Base-by-base conservation (phyloP, 129 eudicot genomes). In the Saposhnikovia divaricata region DNA sequence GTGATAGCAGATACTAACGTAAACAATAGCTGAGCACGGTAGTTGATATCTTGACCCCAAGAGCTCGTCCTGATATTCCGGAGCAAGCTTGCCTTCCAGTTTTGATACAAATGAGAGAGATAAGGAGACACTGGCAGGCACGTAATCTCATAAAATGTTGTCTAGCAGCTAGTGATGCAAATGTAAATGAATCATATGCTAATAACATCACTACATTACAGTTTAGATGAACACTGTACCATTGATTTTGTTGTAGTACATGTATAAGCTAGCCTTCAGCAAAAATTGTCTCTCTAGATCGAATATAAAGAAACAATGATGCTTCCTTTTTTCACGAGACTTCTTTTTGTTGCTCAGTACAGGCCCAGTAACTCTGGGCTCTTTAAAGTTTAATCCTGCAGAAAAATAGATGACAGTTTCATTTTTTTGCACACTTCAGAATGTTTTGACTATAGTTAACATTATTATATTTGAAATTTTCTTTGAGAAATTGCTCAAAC, bases 21-120 rank as follows among this genome's bases (percentile, higher is more conserved):
- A 19, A 75, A 45, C 37, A 45, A 15, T 15, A 75, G 78, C 48
- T 46, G 63, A 75, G 59, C 78, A 74, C 2, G 6, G 18, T 39
- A 71, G 4, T 37, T 19, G 34, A 74, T 34, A 12, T n/a, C 25
- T 37, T 15, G 51, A 5, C 21, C n/a, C 0, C 42, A 74, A 45
- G 39, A 14, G 13, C 28, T 8, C 21, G 40, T 48, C 78, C 48
- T 19, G 40, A 45, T 75, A 34, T 27, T 46, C 61, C 27, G 14
- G 23, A 28, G 61, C 61, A 75, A 46, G 31, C 48, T 28, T 27
- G 39, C 51, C 59, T 44, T 75, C 43, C 43, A 46, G 78, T 27
- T 75, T 75, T 75, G 78, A 75, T 75, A 75, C 78, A 43, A 23
- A 8, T 43, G 78, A 74, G 59, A 28, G 21, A 46, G 3, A 43